Evolutionary conservation across 805 yeast species (phyloP), one percentile per base, ranked within the genome.

Genomic region (Suhomyces faveliae): DNA sequence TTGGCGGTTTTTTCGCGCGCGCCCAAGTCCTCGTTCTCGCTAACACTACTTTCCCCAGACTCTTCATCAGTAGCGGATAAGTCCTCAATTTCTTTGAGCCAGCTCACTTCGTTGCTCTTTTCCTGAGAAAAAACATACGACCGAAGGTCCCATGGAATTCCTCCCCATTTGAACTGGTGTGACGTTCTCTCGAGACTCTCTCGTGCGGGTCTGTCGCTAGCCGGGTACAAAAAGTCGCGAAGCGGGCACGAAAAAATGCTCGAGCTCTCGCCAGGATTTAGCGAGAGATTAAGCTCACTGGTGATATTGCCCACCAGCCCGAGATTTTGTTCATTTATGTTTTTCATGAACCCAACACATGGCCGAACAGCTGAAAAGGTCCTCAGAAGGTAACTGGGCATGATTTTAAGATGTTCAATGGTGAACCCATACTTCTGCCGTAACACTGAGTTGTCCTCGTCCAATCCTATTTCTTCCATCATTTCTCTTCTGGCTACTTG

Each of bases 351-450:
- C 35, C 87, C 89, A 23, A 84, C 78, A 53, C 90, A 79, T 0
- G 98, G 98, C 42, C 85, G 74, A 3, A 92, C 97, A 10, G 89
- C 89, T 33, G 88, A 74, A 50, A 89, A 79, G 3, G 95, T 89
- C 51, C 96, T 74, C 6, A 96, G 86, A 15, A 92, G 64, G 60
- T 89, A 91, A 47, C 89, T 77, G 0, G 98, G 97, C 55, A 91
- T 60, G 8, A 74, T 72, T 35, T 78, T 76, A 24, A 90, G 59
- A 47, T 77, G 79, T 46, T 86, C 88, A 23, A 90, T 70, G 20
- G 67, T 63, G 57, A 85, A 76, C 0, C 87, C 88, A 55, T 63
- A 77, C 27, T 76, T 66, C 12, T 59, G 56, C 35, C 60, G 50
- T 29, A 85, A 64, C 8, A 61, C 60, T 0, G 65, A 68, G 49